Evolutionary conservation across 495 filamentous ascomycete genomes (phyloP), one percentile per base, ranked within the genome.

Genomic region (Penicillium subrubescens): DNA sequence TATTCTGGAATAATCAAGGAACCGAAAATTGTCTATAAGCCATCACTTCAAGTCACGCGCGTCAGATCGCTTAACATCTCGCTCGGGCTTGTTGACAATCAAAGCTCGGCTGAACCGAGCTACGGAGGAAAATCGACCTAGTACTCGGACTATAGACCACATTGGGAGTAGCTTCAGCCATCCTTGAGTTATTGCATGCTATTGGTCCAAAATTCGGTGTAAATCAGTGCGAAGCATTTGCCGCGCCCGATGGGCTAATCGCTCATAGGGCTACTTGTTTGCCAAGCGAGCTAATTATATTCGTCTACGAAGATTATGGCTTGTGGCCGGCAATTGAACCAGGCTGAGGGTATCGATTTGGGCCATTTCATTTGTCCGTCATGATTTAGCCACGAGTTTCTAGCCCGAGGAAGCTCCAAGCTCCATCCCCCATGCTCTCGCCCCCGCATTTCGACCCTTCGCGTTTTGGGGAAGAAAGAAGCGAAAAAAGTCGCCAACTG

Each of bases 191-290:
- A 11, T 10, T 10, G 19, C 7, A 46, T 53, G 25, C 15, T 8
- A 53, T 53, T 53, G 50, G 25, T 19, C 8, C 7, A 19, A 11
- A 53, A 33, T 59, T 66, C 63, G 63, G 63, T 14, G 17, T 44
- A 66, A 57, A 46, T 44, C 33, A 44, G 23, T 55, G 59, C 63
- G 63, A 66, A 58, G 44, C 63, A 66, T 27, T 61, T 57, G 60
- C 52, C 60, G 60, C 19, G 19, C 52, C 8, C 8, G 19, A 48
- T 25, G 10, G 23, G 29, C 19, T 54, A 46, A 15, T 41, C 60
- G 50, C 41, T 39, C 27, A 41, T 17, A 48, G 21, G 19, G n/a
- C 19, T 34, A 6, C 11, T 21, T 17, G 10, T 15, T 31, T n/a
- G 52, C 52, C 60, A 33, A 33, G 0, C 11, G 27, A 50, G n/a